These are phyloP conservation scores for Colletotrichum falcatum DNA, from an alignment of 2,329 filamentous ascomycete genomes.

Conservation along the genomic window DNA sequence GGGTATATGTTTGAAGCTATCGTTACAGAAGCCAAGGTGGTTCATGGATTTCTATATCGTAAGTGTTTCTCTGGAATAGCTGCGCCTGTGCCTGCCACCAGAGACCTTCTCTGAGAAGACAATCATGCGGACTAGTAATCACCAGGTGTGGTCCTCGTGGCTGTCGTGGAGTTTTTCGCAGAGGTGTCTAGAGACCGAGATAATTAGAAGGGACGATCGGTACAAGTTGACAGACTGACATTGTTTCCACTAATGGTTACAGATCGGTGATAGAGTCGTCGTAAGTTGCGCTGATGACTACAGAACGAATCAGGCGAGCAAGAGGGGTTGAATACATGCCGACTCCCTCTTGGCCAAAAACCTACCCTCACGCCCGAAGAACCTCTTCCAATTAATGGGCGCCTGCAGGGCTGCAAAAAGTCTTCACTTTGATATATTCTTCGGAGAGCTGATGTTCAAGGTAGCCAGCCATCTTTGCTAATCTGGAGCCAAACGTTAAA, in stretches of 20 bases:
- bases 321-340: not conserved
- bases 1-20: no score
- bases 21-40: not conserved
- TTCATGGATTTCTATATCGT: not conserved
- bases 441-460: no score
- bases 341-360: constrained; percentile 10
- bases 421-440: no score
- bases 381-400: constrained; percentile 8
- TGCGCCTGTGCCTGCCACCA: constrained; percentile 10
- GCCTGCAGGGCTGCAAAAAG: no score
- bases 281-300: not conserved
- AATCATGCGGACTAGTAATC: constrained; percentile 20
- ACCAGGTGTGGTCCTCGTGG: constrained; percentile 4
- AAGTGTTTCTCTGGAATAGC: constrained; percentile 29
- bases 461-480: constrained; percentile 57
- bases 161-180: not conserved
- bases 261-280: not conserved
- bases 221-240: constrained; percentile 8
- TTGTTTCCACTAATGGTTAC: not conserved
- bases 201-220: constrained; percentile 17
- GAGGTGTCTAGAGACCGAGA: constrained; percentile 26
- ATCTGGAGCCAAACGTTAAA: constrained; percentile 55
- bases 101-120: constrained; percentile 9
- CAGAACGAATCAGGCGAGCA: constrained; percentile 4
- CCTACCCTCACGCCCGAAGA: constrained; percentile 8